A percentile compares a stretch with the other conserved stretches of the same genome.
Conservation (phyloP, 2,329 filamentous ascomycete species). For the Ilyonectria mors-panacis region DNA sequence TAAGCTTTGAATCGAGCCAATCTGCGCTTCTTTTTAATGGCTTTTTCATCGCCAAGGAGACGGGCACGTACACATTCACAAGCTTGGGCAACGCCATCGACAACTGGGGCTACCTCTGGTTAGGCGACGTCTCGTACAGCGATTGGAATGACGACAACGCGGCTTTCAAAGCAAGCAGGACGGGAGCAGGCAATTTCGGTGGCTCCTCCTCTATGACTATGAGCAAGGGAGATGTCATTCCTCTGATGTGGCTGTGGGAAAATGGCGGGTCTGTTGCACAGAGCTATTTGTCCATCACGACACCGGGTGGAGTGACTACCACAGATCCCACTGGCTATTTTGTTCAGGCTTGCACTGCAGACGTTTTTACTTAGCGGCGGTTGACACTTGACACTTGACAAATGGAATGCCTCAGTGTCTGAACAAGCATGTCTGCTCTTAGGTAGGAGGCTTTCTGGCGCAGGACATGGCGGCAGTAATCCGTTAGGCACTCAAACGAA, state of each 20-base stretch:
- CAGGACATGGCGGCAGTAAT: too few species aligned
- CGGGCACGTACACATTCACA: conserved; percentile 6
- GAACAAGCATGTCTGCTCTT: too few species aligned
- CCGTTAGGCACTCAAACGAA: too few species aligned
- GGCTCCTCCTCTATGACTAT: not conserved
- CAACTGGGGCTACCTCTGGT: conserved; percentile 17
- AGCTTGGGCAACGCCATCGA: not conserved
- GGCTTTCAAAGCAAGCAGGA: not conserved
- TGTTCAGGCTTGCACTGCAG: not conserved
- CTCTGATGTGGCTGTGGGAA: conserved; percentile 12
- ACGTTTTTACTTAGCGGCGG: not conserved
- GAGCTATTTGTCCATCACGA: not conserved
- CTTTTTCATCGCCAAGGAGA: conserved; percentile 11
- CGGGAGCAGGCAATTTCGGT: not conserved
- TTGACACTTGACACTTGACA: too few species aligned
- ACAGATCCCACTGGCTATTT: not conserved
- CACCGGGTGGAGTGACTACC: not conserved
- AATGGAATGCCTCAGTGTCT: too few species aligned
- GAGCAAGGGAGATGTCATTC: conserved; percentile 9
- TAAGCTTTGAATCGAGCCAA: not conserved
- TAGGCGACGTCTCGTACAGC: not conserved
- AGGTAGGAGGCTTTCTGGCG: too few species aligned
- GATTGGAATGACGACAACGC: not conserved
- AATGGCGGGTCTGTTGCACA: not conserved
- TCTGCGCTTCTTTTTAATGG: conserved; percentile 15